Evolutionary conservation across 2,329 filamentous ascomycete genomes (phyloP).

Genomic region (Scedosporium dehoogii): DNA sequence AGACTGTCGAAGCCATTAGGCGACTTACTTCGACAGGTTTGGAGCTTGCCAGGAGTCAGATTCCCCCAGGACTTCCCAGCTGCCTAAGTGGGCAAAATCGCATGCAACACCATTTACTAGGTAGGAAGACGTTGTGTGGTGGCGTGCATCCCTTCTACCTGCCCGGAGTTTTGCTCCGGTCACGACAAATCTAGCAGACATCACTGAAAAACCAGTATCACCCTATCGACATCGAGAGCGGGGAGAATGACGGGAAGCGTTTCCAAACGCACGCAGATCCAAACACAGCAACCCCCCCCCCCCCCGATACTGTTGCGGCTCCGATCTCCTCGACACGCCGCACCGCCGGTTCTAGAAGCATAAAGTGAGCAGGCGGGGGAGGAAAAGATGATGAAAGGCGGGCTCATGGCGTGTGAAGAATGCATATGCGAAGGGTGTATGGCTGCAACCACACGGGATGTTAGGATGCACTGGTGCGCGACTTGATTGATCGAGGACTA

Average conservation of each 20-base stretch:
- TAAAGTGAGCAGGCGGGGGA: background rate
- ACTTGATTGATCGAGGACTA: background rate
- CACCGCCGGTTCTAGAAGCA: background rate
- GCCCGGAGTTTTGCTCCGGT: too few relatives aligned
- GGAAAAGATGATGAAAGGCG: background rate
- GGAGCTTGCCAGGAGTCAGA: background rate
- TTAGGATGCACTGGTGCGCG: background rate
- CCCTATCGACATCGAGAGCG: too few relatives aligned
- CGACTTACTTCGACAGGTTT: background rate
- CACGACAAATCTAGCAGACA: too few relatives aligned
- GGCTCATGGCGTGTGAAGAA: background rate
- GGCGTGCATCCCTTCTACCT: too few relatives aligned
- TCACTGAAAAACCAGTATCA: too few relatives aligned
- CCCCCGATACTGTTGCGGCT: background rate
- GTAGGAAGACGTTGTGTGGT: too few relatives aligned
- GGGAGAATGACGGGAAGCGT: background rate
- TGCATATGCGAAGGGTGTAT: background rate
- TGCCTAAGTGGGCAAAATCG: too few relatives aligned
- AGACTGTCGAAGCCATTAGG: background rate
- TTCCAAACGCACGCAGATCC: background rate
- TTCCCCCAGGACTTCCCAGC: background rate
- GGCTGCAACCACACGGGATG: background rate
- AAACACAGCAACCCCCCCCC: background rate
- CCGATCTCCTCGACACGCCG: background rate
- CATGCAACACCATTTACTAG: too few relatives aligned